A percentile compares a stretch with the other conserved stretches of the same genome.
Conservation (phyloP, 2,329 filamentous ascomycete genomes). For the Endoconidiophora laricicola region DNA sequence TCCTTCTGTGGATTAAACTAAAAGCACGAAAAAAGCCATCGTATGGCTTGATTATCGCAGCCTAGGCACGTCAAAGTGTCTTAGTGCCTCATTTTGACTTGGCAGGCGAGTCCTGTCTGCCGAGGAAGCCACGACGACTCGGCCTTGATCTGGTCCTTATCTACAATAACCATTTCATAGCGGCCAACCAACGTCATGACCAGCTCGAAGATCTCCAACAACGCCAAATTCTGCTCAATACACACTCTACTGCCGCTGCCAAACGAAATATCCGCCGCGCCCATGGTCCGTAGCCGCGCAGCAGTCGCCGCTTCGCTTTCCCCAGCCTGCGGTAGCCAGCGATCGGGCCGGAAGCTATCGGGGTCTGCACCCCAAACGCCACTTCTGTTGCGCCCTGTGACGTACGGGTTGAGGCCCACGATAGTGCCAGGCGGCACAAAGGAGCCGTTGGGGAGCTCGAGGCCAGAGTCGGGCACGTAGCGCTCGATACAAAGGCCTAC, state of each 20-base stretch:
- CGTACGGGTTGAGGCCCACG: slow-evolving; percentile 27
- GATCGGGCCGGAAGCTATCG: slow-evolving; percentile 29
- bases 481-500: slow-evolving; percentile 23
- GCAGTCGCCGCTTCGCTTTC: slow-evolving; percentile 19
- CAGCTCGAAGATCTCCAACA: slow-evolving; percentile 29
- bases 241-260: slow-evolving; percentile 27
- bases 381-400: slow-evolving; percentile 22
- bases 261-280: slow-evolving; percentile 27
- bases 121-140: background rate
- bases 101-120: background rate
- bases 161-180: background rate
- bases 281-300: slow-evolving; percentile 21
- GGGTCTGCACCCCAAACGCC: slow-evolving; percentile 24
- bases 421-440: slow-evolving; percentile 30
- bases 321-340: slow-evolving; percentile 24
- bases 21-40: too few relatives aligned
- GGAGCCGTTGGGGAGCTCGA: slow-evolving; percentile 22
- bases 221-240: slow-evolving; percentile 28
- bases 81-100: too few relatives aligned
- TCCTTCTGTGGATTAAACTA: too few relatives aligned
- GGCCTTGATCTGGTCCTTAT: slow-evolving; percentile 11
- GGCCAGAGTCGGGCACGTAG: slow-evolving; percentile 22
- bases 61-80: too few relatives aligned
- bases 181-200: slow-evolving; percentile 23
- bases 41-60: too few relatives aligned